Percentiles rank a stretch among this genome's conserved stretches.
These are phyloP conservation scores for Aureobasidium lini DNA, from an alignment of 2,329 filamentous ascomycete genomes.

Conservation along the genomic window DNA sequence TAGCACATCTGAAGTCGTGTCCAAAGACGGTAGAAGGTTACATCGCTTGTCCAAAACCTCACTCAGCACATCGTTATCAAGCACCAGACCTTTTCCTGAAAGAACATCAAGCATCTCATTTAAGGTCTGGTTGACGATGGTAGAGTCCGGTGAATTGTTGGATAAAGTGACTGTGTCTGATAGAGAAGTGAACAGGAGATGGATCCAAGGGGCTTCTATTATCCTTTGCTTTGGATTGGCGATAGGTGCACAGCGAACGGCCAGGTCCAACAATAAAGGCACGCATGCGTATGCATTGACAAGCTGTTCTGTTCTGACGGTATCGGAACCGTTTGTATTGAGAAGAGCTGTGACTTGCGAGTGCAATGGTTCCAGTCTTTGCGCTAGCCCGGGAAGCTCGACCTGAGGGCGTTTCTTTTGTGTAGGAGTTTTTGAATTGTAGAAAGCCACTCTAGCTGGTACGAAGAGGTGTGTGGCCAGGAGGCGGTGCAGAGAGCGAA, in stretches of 20 bases:
- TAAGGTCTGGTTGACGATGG: slow-evolving; percentile 15
- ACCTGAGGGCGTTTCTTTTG: slow-evolving; percentile 15
- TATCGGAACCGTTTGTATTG: neutral
- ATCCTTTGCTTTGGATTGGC: slow-evolving; percentile 33
- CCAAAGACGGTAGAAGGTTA: neutral
- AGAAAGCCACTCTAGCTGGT: slow-evolving; percentile 33
- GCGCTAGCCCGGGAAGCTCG: neutral
- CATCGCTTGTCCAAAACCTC: slow-evolving; percentile 3
- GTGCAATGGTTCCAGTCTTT: slow-evolving; percentile 4
- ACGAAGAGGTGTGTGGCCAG: slow-evolving; percentile 37
- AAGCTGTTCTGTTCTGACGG: neutral
- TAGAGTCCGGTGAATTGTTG: slow-evolving; percentile 17
- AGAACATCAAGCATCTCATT: slow-evolving; percentile 22
- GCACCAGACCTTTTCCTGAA: neutral
- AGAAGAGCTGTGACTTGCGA: neutral
- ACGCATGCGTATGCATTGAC: neutral
- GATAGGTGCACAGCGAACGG: slow-evolving; percentile 33
- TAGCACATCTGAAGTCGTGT: neutral
- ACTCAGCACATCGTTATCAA: neutral
- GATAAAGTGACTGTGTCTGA: slow-evolving; percentile 23
- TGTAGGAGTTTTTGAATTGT: slow-evolving; percentile 16
- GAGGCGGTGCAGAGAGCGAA: slow-evolving; percentile 26
- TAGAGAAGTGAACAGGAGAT: slow-evolving; percentile 32
- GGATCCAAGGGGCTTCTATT: slow-evolving; percentile 38
- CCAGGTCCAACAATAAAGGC: slow-evolving; percentile 31